Percentiles rank a stretch among this genome's conserved stretches.
Conservation (phyloP, 257 asterid species). For the Jasminum sambac region DNA sequence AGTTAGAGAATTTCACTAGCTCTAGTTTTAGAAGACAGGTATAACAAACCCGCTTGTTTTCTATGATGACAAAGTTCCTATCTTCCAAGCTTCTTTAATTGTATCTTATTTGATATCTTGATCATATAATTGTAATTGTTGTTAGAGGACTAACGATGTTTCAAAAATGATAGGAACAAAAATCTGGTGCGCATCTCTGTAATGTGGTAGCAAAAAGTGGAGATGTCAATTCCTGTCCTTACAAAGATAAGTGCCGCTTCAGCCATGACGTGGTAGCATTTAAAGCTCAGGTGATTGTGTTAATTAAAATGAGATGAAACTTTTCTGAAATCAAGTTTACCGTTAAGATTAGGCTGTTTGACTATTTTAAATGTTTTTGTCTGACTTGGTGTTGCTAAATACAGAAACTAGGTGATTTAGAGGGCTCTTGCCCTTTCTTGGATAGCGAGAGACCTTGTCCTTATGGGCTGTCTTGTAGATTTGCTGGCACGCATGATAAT, state of each 20-base stretch:
- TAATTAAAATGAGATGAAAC: not conserved
- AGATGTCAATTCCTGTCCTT: conserved; percentile 56
- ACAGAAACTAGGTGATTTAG: conserved; percentile 91
- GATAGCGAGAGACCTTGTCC: conserved; percentile 65
- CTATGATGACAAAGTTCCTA: not conserved
- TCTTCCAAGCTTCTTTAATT: not conserved
- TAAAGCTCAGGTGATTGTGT: conserved; percentile 54
- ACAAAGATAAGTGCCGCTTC: conserved; percentile 74
- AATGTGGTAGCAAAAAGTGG: conserved; percentile 84
- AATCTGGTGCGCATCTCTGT: conserved; percentile 73
- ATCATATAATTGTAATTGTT: conserved; percentile 2
- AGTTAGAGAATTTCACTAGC: not conserved
- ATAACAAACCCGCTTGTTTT: not conserved
- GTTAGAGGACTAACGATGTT: conserved; percentile 9
- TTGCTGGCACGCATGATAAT: conserved; percentile 64
- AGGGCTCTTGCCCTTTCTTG: conserved; percentile 77
- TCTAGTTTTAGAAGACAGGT: not conserved
- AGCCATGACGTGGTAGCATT: conserved; percentile 92
- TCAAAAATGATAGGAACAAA: conserved; percentile 47
- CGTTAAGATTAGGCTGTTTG: not conserved
- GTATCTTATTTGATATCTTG: conserved; percentile 15
- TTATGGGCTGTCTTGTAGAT: conserved; percentile 85
- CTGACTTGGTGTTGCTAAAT: conserved; percentile 24
- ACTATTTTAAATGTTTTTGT: conserved; percentile 2
- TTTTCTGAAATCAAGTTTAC: not conserved